These are phyloP conservation scores for Seiridium cupressi DNA, from an alignment of 2,329 filamentous ascomycete genomes.

Conservation along the genomic window DNA sequence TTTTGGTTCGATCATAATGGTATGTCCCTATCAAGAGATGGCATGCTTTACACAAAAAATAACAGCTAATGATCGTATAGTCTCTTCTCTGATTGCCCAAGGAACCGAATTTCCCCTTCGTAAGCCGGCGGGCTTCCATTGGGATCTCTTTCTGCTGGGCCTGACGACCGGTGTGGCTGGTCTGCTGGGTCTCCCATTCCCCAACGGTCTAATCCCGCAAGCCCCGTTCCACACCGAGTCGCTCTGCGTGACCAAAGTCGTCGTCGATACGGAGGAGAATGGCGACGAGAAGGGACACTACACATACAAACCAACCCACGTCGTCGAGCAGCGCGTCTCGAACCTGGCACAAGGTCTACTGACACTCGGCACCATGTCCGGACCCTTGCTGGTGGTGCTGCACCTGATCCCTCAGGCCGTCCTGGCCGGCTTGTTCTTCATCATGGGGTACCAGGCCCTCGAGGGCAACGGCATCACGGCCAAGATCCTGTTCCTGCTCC, in stretches of 20 bases:
- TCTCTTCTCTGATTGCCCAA: constrained; percentile 79
- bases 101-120: constrained; percentile 78
- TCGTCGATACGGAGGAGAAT: constrained; percentile 52
- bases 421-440: constrained; percentile 78
- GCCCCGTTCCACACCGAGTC: constrained; percentile 80
- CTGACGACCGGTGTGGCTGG: constrained; percentile 75
- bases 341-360: constrained; percentile 77
- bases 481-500: constrained; percentile 68
- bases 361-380: constrained; percentile 76
- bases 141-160: constrained; percentile 80
- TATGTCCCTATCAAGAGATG: constrained; percentile 31
- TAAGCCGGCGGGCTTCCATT: constrained; percentile 82
- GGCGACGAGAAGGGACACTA: constrained; percentile 55
- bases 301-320: constrained; percentile 51
- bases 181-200: constrained; percentile 74
- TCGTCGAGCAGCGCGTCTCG: constrained; percentile 77
- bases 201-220: constrained; percentile 81
- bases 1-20: constrained; percentile 92
- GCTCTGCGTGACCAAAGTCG: constrained; percentile 67
- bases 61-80: constrained; percentile 34
- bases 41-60: neutral
- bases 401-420: constrained; percentile 79
- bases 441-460: constrained; percentile 80
- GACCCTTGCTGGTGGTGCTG: constrained; percentile 69
- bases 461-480: constrained; percentile 74